These are phyloP conservation scores for Epichloe glyceriae DNA, from an alignment of 2,329 filamentous ascomycete species.

Conservation along the genomic window DNA sequence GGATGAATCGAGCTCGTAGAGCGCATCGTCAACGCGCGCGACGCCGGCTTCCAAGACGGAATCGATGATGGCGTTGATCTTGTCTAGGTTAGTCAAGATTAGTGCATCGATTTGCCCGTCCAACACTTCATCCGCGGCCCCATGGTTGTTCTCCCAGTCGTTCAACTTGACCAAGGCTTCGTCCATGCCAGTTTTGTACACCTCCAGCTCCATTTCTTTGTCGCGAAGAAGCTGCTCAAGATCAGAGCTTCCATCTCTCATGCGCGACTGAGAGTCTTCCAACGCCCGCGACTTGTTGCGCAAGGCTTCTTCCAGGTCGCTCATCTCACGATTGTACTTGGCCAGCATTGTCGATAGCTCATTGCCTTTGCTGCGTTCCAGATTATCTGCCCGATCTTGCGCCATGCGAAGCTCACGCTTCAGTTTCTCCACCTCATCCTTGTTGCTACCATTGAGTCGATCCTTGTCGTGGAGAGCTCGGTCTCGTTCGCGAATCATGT, in stretches of 20 bases:
- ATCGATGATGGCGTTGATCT: slow-evolving; percentile 96
- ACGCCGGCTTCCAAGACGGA: slow-evolving; percentile 90
- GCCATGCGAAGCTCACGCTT: slow-evolving; percentile 89
- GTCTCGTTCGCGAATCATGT: slow-evolving; percentile 96
- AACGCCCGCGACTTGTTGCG: slow-evolving; percentile 76
- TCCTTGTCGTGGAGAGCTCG: slow-evolving; percentile 89
- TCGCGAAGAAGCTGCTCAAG: slow-evolving; percentile 76
- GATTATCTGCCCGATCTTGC: slow-evolving; percentile 78
- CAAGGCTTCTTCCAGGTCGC: slow-evolving; percentile 86
- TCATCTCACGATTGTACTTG: slow-evolving; percentile 95
- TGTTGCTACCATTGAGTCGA: slow-evolving; percentile 69
- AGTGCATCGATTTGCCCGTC: slow-evolving; percentile 88
- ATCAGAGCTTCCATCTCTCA: slow-evolving; percentile 71
- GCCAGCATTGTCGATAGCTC: slow-evolving; percentile 89
- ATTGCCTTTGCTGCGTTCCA: slow-evolving; percentile 85
- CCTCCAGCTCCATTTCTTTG: slow-evolving; percentile 95
- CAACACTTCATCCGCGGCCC: slow-evolving; percentile 64
- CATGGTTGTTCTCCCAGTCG: slow-evolving; percentile 65
- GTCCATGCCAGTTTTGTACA: slow-evolving; percentile 97
- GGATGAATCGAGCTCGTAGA: slow-evolving; percentile 93
- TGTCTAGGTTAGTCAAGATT: slow-evolving; percentile 72
- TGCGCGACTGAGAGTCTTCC: slow-evolving; percentile 68
- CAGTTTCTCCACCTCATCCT: slow-evolving; percentile 88
- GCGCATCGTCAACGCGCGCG: slow-evolving; percentile 83
- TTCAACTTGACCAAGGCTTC: slow-evolving; percentile 87